These are phyloP conservation scores for Rubroboletus satanas DNA, from an alignment of 768 basidiomycete genomes.

Conservation along the genomic window DNA sequence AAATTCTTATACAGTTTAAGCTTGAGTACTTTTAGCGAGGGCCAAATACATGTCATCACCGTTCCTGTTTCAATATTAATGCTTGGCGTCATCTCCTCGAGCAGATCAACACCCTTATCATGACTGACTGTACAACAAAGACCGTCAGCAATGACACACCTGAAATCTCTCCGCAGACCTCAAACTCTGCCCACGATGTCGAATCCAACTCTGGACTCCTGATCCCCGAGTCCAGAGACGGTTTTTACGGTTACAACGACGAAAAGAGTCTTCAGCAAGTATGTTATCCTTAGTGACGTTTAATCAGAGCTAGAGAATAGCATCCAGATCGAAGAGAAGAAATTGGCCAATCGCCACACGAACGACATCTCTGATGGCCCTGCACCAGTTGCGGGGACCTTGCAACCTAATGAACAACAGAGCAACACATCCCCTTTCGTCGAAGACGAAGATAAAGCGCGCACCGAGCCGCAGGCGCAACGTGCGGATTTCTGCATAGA, in stretches of 20 bases:
- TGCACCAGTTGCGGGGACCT: constrained; percentile 35
- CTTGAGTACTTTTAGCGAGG: background rate
- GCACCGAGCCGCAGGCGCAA: constrained; percentile 31
- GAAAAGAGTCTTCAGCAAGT: constrained; percentile 76
- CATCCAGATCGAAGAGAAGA: constrained; percentile 69
- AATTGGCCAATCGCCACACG: constrained; percentile 58
- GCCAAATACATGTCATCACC: constrained; percentile 14
- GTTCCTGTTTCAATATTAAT: background rate
- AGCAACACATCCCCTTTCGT: constrained; percentile 16
- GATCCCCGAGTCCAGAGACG: constrained; percentile 55
- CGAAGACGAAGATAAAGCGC: constrained; percentile 38
- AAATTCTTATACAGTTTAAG: background rate
- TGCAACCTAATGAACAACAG: constrained; percentile 20
- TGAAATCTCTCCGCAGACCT: background rate
- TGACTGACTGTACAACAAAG: constrained; percentile 8
- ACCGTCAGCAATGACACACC: constrained; percentile 2
- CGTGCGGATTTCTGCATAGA: constrained; percentile 18
- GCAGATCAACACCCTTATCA: constrained; percentile 12
- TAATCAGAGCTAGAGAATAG: background rate
- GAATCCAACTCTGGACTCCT: constrained; percentile 32
- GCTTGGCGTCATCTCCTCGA: background rate
- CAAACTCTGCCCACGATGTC: background rate
- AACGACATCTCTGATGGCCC: constrained; percentile 42
- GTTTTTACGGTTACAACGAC: constrained; percentile 76
- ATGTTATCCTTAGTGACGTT: constrained; percentile 26